A percentile compares a stretch with the other conserved stretches of the same genome.
phyloP scores from a whole-genome alignment of 169 alveolate species.

The Eimeria praecox region DNA sequence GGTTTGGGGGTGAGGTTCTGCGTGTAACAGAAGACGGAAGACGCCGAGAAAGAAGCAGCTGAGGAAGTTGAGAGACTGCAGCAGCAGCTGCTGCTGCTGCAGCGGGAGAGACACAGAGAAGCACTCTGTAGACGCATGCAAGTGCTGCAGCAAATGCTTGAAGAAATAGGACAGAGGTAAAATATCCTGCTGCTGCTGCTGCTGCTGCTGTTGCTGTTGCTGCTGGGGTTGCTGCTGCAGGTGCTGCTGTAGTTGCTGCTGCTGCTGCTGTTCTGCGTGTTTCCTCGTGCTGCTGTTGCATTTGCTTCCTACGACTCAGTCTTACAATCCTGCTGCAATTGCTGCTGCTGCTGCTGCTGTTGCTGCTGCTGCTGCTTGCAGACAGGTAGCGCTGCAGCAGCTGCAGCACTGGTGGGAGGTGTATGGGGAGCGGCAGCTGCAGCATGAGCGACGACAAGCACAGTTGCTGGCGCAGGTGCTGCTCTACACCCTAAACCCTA shows the following conservation, averaged over 20 bases:
- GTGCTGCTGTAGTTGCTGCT: background rate
- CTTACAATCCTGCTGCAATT: background rate
- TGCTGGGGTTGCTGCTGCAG: conserved; percentile 58
- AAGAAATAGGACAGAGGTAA: conserved; percentile 18
- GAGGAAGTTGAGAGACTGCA: background rate
- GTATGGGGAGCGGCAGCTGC: conserved; percentile 71
- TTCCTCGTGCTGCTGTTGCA: conserved; percentile 22
- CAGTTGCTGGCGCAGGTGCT: background rate
- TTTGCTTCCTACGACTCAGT: background rate
- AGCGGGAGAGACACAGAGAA: conserved; percentile 1
- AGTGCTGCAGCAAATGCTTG: conserved; percentile 17
- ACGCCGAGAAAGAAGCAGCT: conserved; percentile 36
- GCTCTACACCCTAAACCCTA: conserved; percentile 25
- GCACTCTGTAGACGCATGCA: conserved; percentile 38
- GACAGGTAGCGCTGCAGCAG: conserved; percentile 63
- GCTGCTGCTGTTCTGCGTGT: conserved; percentile 24
- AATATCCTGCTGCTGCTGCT: background rate
- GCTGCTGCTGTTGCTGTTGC: conserved; percentile 29
- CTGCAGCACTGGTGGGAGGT: conserved; percentile 75
- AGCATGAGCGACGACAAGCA: conserved; percentile 59
- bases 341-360: conserved; percentile 65
- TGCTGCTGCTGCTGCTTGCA: conserved; percentile 61
- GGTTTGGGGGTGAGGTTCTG: conserved; percentile 3
- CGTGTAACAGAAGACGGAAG: conserved; percentile 45
- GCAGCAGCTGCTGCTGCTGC: conserved; percentile 71